Conservation (phyloP, 202 grass and related monocot genomes). For the Cymbopogon flexuosus region DNA sequence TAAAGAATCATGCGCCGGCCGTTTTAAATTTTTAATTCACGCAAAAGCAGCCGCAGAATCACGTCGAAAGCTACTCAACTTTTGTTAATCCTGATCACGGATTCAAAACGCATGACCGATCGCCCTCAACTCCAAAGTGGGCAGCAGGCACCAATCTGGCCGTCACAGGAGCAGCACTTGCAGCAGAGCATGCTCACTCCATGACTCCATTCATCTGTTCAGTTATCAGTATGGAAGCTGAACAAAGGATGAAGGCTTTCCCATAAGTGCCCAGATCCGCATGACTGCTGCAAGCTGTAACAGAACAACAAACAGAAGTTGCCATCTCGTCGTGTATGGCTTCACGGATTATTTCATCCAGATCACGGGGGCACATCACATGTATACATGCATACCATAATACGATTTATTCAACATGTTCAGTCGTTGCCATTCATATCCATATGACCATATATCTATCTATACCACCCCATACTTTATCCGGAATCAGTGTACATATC, state of each 20-base stretch:
- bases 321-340: not conserved
- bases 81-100: constrained; percentile 22
- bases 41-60: not conserved
- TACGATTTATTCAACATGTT: not conserved
- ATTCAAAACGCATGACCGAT: not conserved
- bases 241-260: not conserved
- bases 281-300: not conserved
- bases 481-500: not conserved
- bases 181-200: not conserved
- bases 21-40: not conserved
- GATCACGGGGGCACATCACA: constrained; percentile 14
- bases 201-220: constrained; percentile 14
- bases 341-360: constrained; percentile 28
- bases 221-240: not conserved
- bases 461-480: not conserved
- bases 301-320: not conserved
- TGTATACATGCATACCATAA: not conserved
- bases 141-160: not conserved
- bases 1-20: constrained; percentile 18
- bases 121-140: not conserved
- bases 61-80: not conserved
- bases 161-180: not conserved
- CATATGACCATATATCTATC: not conserved
- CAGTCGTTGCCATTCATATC: not conserved
- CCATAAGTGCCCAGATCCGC: not conserved